These are phyloP conservation scores for Terfezia claveryi DNA, from an alignment of 495 filamentous ascomycete species.

Conservation along the genomic window DNA sequence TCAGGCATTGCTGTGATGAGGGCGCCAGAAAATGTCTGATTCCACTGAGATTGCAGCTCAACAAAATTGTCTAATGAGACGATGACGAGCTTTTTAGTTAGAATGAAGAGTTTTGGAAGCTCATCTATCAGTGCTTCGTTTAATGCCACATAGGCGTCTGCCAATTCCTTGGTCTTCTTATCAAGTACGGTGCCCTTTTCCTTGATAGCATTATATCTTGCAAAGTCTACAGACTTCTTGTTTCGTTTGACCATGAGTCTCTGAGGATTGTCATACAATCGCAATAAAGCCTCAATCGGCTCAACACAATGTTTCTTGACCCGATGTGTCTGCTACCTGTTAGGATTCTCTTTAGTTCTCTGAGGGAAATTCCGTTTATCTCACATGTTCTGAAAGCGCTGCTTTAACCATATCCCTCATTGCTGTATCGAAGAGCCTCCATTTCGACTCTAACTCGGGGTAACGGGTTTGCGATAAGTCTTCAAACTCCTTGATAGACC, in stretches of 20 bases:
- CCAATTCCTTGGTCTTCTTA: constrained; percentile 57
- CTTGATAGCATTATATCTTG: constrained; percentile 49
- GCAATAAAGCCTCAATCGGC: constrained; percentile 62
- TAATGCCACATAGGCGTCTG: constrained; percentile 66
- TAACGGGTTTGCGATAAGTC: constrained; percentile 39
- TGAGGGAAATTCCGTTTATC: constrained; percentile 18
- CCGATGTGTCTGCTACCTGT: constrained; percentile 36
- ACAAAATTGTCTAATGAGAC: constrained; percentile 62
- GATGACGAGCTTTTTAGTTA: constrained; percentile 60
- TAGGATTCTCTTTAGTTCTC: neutral
- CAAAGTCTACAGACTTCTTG: constrained; percentile 73
- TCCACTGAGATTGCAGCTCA: constrained; percentile 61
- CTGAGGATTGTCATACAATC: constrained; percentile 57
- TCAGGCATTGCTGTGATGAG: constrained; percentile 49
- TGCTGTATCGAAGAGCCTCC: constrained; percentile 61
- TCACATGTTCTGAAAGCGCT: constrained; percentile 67
- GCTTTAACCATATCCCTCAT: constrained; percentile 60
- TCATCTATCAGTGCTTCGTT: constrained; percentile 87
- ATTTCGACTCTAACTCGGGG: constrained; percentile 73
- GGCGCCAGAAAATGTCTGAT: constrained; percentile 54
- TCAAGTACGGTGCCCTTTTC: constrained; percentile 62
- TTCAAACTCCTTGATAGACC: constrained; percentile 24
- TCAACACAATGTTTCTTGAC: constrained; percentile 67
- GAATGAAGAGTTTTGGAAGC: constrained; percentile 57
- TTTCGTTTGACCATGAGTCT: constrained; percentile 78